Evolutionary conservation across 208 protist species (phyloP), one percentile per base, ranked within the genome.

Genomic region (Trypanosoma conorhini): DNA sequence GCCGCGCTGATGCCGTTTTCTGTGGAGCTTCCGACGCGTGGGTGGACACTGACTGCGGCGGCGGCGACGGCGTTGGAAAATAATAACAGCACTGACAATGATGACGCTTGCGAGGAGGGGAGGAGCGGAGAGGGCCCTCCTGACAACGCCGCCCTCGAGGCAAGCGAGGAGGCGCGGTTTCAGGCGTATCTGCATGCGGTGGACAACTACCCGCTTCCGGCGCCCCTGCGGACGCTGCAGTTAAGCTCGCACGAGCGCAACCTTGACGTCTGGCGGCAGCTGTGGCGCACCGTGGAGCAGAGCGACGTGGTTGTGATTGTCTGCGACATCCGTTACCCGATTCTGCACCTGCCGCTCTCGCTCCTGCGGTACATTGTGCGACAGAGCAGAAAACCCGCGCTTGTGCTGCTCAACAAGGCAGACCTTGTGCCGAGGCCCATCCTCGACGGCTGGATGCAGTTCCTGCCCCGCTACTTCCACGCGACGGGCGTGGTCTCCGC

Each of bases 191-290:
- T 87, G 10, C 17, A 40, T 15, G 65, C 50, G 30, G 59, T 93
- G n/a, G 90, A 92, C 28, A 51, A 84, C 38, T 88, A 81, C 55
- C 70, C 77, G 0, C 67, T 83, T 3, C 82, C 73, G 21, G 12
- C 44, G 33, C 40, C 56, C 21, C 62, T 80, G 33, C 56, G 26
- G 3, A 60, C 65, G 5, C 60, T 92, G 56, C 64, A 88, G 38
- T 58, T 98, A 26, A 98, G 89, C 76, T 92, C 88, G 50, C 99
- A 98, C 81, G 97, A 99, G 75, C 93, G 93, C 35, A 99, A 99
- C 76, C 19, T 99, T 3, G 96, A 99, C 10, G 97, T 99, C n/a
- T 99, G 98, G 97, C 86, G 98, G 30, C 98, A 99, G 85, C 85
- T 99, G 0, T 99, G 98, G 98, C 87, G 98, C 38, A 97, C 97